Base-by-base conservation (phyloP, 768 basidiomycete species). In the Cystoderma amianthinum region DNA sequence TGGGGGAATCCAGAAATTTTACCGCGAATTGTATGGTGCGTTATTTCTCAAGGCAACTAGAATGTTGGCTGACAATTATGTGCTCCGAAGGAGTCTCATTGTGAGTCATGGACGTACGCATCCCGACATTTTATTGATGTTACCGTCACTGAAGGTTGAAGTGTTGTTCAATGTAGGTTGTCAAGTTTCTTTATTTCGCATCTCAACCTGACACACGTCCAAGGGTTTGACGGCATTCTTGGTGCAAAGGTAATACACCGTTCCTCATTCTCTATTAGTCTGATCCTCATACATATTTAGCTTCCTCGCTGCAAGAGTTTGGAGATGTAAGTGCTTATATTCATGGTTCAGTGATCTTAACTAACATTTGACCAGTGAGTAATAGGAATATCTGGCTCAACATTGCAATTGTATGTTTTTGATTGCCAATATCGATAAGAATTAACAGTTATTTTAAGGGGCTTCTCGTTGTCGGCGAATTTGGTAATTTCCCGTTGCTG, bases 151-250 rank as follows among this genome's bases (percentile, higher is more conserved):
- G 11, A 15, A 74, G 74, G 58, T 67, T 17, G 69, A 72, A 51
- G 65, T 75, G 10, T 50, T 75, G 16, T 73, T 76, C 51, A 77
- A 74, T 51, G 74, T 67, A 43, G 35, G 58, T 40, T 16, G 36
- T 15, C 24, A 7, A 15, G 25, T 28, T 28, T 28, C 25, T 28
- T 28, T n/a, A 28, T 7, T n/a, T 28, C 25, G n/a, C 25, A 28
- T 7, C 25, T 28, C 25, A 28, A 28, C 7, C 18, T 32, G 42
- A 21, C 39, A 30, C 20, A 32, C 18, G 32, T 38, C 42, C 10
- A 42, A 69, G 68, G 69, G 64, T 21, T 51, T 73, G n/a, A 73
- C 68, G 2, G 68, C 68, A 20, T 47, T 77, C 38, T 48, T 72
- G 35, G 74, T 76, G 7, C 75, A 77, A 59, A 64, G 65, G 67